Evolutionary conservation across 257 asterid species (phyloP).

Genomic region (Plantago ovata): DNA sequence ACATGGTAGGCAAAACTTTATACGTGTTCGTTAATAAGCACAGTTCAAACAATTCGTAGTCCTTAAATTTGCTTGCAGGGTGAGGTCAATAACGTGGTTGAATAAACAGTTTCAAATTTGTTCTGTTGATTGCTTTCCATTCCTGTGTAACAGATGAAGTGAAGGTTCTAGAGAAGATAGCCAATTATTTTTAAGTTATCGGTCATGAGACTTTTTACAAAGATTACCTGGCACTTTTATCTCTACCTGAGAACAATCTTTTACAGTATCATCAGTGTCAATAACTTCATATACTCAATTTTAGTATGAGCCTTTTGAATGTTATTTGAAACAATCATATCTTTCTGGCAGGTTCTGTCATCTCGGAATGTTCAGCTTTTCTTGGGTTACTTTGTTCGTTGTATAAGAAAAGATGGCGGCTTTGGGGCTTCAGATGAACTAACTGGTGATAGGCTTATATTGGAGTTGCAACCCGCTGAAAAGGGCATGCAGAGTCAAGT

Average conservation of each 20-base stretch:
- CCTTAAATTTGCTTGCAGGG: no score
- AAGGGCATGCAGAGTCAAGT: slow-evolving; percentile 48
- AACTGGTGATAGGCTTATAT: slow-evolving; percentile 30
- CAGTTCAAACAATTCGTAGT: no score
- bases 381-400: slow-evolving; percentile 75
- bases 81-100: no score
- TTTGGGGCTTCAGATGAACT: slow-evolving; percentile 26
- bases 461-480: slow-evolving; percentile 89
- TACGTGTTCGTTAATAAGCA: no score
- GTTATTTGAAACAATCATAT: slow-evolving; percentile 12
- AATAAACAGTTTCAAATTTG: no score
- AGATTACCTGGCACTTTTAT: not conserved
- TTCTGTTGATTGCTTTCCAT: no score
- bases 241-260: not conserved
- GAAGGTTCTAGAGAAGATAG: no score
- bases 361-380: slow-evolving; percentile 82
- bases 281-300: slow-evolving; percentile 5
- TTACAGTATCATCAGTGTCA: slow-evolving; percentile 9
- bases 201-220: no score
- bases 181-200: no score
- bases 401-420: slow-evolving; percentile 45
- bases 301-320: not conserved
- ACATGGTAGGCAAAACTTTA: no score
- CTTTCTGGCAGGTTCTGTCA: slow-evolving; percentile 66
- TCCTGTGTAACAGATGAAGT: no score